Base-by-base conservation (phyloP, 306 rosid species). In the Castanea crenata region DNA sequence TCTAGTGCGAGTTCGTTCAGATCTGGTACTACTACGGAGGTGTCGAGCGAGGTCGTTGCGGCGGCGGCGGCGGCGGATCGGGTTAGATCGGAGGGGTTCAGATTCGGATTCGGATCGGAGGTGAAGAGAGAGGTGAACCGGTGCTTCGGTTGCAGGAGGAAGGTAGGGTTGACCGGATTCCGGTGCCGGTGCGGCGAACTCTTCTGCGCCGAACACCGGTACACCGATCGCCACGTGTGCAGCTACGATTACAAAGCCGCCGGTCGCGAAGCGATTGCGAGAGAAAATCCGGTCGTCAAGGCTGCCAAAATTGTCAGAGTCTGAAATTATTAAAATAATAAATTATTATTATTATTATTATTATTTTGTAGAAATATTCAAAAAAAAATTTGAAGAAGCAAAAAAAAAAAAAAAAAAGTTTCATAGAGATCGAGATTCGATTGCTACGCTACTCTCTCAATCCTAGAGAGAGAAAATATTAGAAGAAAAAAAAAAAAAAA, bases 171-270 rank as follows among this genome's bases (percentile, higher is more conserved):
- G 58, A 93, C 98, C 62, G 98, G 99, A 9, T 90, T 96, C 79
- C 86, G 97, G 4, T 96, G 99, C 79, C 96, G 99, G 10, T 96
- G 99, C 69, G 99, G 99, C 0, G 98, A 96, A 9, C 92, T 96
- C 0, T 96, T 93, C 76, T 96, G 99, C 81, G 31, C 90, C 1
- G 93, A 91, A 61, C 99, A 96, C 44, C 92, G 99, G 74, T 96
- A 96, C 81, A 87, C 99, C 67, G 99, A 96, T 79, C 96, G 99
- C 18, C 99, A 96, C 59, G 92, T 86, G n/a, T 96, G 99, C 85
- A 86, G 89, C 81, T 96, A 85, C 80, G 99, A 96, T 57, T 96
- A 96, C 82, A 96, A 93, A 76, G 71, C 94, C 46, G 99, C 85
- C 5, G 99, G 99, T 0, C 88, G 98, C 5, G 97, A 93, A 32